Conservation (phyloP, 164 flowering plant genomes). For the Magnolia kwangsiensis region DNA sequence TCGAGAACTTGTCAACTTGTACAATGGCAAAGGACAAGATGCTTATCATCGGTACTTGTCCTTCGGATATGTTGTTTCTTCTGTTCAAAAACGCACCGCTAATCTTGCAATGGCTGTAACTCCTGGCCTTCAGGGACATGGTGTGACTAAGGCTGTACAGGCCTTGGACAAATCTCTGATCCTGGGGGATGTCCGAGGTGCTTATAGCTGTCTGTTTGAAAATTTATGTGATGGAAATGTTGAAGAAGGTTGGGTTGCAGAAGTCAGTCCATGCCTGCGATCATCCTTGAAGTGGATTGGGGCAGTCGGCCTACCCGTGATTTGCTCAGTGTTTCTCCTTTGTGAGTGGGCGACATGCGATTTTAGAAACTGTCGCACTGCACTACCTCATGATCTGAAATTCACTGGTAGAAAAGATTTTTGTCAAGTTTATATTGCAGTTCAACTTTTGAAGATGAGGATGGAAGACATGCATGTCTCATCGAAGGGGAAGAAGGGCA, state of each 20-base stretch:
- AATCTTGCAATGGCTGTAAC: constrained; percentile 66
- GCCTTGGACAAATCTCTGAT: constrained; percentile 73
- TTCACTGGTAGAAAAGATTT: constrained; percentile 76
- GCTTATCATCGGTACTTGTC: constrained; percentile 42
- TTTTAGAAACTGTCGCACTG: constrained; percentile 69
- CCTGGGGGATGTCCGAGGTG: constrained; percentile 63
- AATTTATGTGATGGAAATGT: constrained; percentile 51
- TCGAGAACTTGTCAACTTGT: constrained; percentile 27
- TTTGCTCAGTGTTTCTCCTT: constrained; percentile 77
- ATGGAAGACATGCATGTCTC: constrained; percentile 36
- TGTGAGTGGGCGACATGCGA: constrained; percentile 99
- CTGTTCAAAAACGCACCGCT: constrained; percentile 67
- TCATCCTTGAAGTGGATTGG: constrained; percentile 80
- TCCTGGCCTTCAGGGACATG: constrained; percentile 55
- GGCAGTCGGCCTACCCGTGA: constrained; percentile 39
- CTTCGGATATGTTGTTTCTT: constrained; percentile 57
- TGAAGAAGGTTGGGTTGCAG: constrained; percentile 73
- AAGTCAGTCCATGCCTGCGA: constrained; percentile 68
- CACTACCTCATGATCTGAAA: constrained; percentile 44
- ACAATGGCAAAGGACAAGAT: constrained; percentile 42
- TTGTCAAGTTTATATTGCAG: constrained; percentile 66
- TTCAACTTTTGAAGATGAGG: constrained; percentile 62
- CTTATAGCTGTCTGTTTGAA: constrained; percentile 68
- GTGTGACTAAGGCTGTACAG: constrained; percentile 75
- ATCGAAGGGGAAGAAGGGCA: constrained; percentile 22